Evolutionary conservation across 495 filamentous ascomycete genomes (phyloP), one percentile per base, ranked within the genome.

Genomic region (Pyronema omphalodes): DNA sequence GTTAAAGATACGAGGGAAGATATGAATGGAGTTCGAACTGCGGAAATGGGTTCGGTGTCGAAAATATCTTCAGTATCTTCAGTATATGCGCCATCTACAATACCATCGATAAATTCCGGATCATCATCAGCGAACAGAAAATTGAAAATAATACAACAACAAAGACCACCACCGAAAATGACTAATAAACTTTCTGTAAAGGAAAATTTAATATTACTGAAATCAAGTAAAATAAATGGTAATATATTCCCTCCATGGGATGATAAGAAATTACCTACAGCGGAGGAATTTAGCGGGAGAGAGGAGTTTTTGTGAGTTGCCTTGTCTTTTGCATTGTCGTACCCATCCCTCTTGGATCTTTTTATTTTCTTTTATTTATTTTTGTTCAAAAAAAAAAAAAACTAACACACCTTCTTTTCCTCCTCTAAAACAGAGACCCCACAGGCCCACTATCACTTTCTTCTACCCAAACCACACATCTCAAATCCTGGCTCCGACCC

Each of bases 171-270:
- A 12, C 61, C 80, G n/a, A 62, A 68, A 14, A 81, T 81, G 15
- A 75, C 71, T 11, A 79, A 84, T 18, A 70, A 74, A 54, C 71
- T 83, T 49, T 74, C 84, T 7, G 82, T 73, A 4, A 72, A 75
- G 19, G 93, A 96, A 60, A 72, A 91, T 60, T 81, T 84, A 15
- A 79, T 95, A 34, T 67, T 95, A 6, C 71, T 86, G 8, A 79
- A 81, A 56, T 77, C 78, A 2, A 87, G 87, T 11, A 82, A 79
- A 51, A 68, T 98, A 8, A 83, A 93, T 63, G 83, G 83, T 7
- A 81, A 77, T 56, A 71, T 77, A 3, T 96, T 93, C 60, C 86
- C 80, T 7, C 86, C 84, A 4, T 98, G 91, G 91, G 71, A 74
- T 12, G 66, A 67, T 9, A 29, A 5, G 2, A 29, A 19, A 34